Evolutionary conservation across 108 stramenopile genomes (phyloP), one percentile per base, ranked within the genome.

Genomic region (Cylindrotheca closterium): DNA sequence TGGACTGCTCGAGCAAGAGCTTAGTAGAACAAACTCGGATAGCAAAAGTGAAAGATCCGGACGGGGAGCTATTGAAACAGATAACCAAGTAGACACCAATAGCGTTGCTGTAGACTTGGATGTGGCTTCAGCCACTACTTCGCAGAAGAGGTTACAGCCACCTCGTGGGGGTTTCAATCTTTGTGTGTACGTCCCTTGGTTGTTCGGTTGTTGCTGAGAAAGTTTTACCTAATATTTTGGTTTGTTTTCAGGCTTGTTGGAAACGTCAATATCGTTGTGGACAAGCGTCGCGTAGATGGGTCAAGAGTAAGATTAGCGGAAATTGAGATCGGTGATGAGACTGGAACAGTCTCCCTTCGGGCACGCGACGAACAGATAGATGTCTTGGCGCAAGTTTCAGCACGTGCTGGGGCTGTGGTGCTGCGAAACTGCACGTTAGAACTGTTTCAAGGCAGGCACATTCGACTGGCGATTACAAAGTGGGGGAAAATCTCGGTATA

Each of bases 321-420:
- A 73, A 86, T 89, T 8, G 82, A 81, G 63, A 82, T 93, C 0
- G 92, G 92, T 17, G 92, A 93, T 58, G 88, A 84, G 42, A 79
- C 88, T 2, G 92, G 92, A 2, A 77, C 66, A 25, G 81, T 87
- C 12, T 89, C 83, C 15, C 69, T 93, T n/a, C 75, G 92, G 22
- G 92, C 92, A 3, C 55, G 92, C 55, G 92, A 93, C 58, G 84
- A 88, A 2, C 92, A 93, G 57, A 93, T 93, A 47, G 85, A 89
- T 53, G n/a, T 86, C 21, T 68, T 93, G 25, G 58, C 72, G 37
- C 68, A 78, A 63, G 66, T 89, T 50, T 85, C 82, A 3, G 26
- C 70, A 21, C 47, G 76, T 42, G 26, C 51, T 19, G 88, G 88
- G 30, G 88, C 92, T 19, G 83, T 86, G 8, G 92, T 93, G 2